A percentile compares a stretch with the other conserved stretches of the same genome.
Evolutionary conservation across 805 yeast species (phyloP).

Genomic region (Diddensiella santjacobensis): DNA sequence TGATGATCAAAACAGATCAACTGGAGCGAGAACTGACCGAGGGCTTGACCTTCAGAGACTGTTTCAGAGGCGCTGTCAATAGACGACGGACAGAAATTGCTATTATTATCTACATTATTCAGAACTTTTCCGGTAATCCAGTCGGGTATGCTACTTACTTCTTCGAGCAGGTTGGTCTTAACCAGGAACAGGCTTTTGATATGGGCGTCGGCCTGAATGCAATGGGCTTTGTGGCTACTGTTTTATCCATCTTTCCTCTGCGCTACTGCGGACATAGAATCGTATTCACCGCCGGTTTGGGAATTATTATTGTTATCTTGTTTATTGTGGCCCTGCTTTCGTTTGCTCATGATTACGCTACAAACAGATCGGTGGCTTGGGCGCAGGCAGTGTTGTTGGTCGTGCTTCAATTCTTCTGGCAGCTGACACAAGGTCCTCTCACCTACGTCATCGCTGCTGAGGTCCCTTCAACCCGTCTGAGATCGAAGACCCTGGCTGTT

Average conservation of each 20-base stretch:
- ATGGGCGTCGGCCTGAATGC: constrained; percentile 41
- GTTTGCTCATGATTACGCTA: constrained; percentile 27
- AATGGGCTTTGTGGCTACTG: constrained; percentile 44
- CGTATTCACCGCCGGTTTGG: constrained; percentile 33
- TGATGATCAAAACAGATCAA: constrained; percentile 35
- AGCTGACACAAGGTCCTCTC: constrained; percentile 44
- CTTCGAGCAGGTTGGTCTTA: constrained; percentile 42
- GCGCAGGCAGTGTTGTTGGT: constrained; percentile 43
- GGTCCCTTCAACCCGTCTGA: constrained; percentile 39
- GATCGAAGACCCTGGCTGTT: constrained; percentile 34
- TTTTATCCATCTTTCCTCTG: constrained; percentile 16
- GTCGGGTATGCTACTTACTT: constrained; percentile 39
- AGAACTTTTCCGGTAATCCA: constrained; percentile 35
- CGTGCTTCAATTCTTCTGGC: constrained; percentile 44
- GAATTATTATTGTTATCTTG: constrained; percentile 36
- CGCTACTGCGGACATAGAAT: constrained; percentile 24
- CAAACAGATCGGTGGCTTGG: constrained; percentile 16
- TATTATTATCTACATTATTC: constrained; percentile 38
- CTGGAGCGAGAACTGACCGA: constrained; percentile 9
- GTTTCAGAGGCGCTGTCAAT: constrained; percentile 10
- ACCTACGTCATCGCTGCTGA: constrained; percentile 41
- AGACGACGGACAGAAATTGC: constrained; percentile 36
- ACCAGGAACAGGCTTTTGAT: constrained; percentile 37
- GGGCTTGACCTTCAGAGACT: constrained; percentile 10
- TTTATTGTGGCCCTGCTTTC: constrained; percentile 39